Percentiles rank a stretch among this genome's conserved stretches.
These are phyloP conservation scores for Graphiopsis chlorocephala DNA, from an alignment of 2,329 filamentous ascomycete genomes.

Conservation along the genomic window DNA sequence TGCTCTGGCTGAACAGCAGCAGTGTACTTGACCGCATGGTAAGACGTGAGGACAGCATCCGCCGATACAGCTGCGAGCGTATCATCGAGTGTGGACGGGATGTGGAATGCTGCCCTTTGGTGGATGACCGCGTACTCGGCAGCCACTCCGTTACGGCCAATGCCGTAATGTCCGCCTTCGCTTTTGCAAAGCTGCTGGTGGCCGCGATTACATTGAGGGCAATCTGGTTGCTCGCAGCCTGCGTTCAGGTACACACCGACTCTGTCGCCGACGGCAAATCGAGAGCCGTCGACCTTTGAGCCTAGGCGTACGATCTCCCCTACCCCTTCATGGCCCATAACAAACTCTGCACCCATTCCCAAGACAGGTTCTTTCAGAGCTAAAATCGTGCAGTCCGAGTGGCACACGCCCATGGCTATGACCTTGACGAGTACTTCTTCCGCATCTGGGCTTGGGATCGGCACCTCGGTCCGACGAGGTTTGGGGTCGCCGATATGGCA, in stretches of 20 bases:
- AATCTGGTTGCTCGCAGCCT: slow-evolving; percentile 34
- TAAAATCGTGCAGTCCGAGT: slow-evolving; percentile 35
- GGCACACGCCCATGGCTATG: slow-evolving; percentile 38
- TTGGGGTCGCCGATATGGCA: slow-evolving; percentile 26
- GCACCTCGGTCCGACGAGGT: slow-evolving; percentile 32
- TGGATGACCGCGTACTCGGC: slow-evolving; percentile 39
- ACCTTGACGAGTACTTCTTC: slow-evolving; percentile 35
- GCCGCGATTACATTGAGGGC: slow-evolving; percentile 41
- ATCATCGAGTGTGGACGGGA: slow-evolving; percentile 16
- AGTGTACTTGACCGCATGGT: slow-evolving; percentile 40
- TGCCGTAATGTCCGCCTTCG: slow-evolving; percentile 41
- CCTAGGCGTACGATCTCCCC: slow-evolving; percentile 24
- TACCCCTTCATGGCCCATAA: slow-evolving; percentile 24
- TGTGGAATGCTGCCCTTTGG: slow-evolving; percentile 26
- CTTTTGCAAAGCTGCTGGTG: slow-evolving; percentile 39
- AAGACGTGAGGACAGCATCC: slow-evolving; percentile 43
- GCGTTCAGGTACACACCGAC: slow-evolving; percentile 35
- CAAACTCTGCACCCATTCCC: slow-evolving; percentile 14
- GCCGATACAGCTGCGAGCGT: slow-evolving; percentile 39
- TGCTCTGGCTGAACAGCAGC: slow-evolving; percentile 37
- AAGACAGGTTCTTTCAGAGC: slow-evolving; percentile 22
- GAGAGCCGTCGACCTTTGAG: slow-evolving; percentile 11
- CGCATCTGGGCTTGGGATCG: slow-evolving; percentile 27
- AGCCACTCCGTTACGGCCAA: slow-evolving; percentile 46
- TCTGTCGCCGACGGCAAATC: slow-evolving; percentile 28